phyloP scores from a whole-genome alignment of 257 asterid species.

The Euphrasia confusa region DNA sequence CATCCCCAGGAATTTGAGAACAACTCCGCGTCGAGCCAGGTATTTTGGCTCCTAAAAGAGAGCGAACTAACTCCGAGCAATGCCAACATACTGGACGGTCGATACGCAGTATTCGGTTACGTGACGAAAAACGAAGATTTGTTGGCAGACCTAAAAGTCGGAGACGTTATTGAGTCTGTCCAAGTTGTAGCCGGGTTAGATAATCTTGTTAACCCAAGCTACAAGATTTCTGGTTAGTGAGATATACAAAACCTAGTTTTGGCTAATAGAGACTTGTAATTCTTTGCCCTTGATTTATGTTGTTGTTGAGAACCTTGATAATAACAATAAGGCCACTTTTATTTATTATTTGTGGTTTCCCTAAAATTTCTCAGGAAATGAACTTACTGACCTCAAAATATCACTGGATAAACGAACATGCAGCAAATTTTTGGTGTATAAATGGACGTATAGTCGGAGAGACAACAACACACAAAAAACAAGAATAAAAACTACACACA shows the following conservation, averaged over 20 bases:
- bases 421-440: too few relatives aligned
- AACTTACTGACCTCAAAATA: too few relatives aligned
- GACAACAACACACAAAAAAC: too few relatives aligned
- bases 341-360: too few relatives aligned
- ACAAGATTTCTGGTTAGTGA: slow-evolving; percentile 83
- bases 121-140: slow-evolving; percentile 75
- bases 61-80: slow-evolving; percentile 99
- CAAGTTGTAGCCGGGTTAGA: slow-evolving; percentile 88
- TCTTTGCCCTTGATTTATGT: slow-evolving; percentile 23
- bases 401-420: too few relatives aligned
- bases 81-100: slow-evolving; percentile 92
- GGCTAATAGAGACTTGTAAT: slow-evolving; percentile 17
- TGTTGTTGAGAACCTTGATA: slow-evolving; percentile 3
- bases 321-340: too few relatives aligned
- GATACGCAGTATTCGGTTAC: slow-evolving; percentile 85
- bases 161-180: slow-evolving; percentile 88
- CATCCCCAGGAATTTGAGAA: slow-evolving; percentile 78
- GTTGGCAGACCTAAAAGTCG: slow-evolving; percentile 93
- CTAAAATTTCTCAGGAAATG: too few relatives aligned
- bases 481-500: too few relatives aligned
- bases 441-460: too few relatives aligned
- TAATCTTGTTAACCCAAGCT: slow-evolving; percentile 92
- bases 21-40: slow-evolving; percentile 96
- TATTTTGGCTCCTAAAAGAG: slow-evolving; percentile 95
- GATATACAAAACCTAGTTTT: neutral